Base-by-base conservation (phyloP, 345 rosid genomes). In the Raphanus sativus region DNA sequence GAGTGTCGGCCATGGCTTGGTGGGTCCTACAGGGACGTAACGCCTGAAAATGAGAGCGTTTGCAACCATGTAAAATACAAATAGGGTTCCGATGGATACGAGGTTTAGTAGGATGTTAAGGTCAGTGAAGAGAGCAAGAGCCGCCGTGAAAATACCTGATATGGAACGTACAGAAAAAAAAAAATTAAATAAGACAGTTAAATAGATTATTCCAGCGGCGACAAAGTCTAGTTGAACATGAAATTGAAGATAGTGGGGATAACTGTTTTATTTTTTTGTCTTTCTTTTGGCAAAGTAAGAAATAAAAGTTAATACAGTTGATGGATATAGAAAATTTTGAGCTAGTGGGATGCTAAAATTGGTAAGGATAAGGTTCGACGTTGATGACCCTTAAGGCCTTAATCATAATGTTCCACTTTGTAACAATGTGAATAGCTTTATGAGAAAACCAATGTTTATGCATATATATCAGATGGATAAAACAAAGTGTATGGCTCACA, bases 1-100 rank as follows among this genome's bases (percentile, higher is more conserved):
- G 8, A 92, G 33, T 28, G 97, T 88, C 9, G 97, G 92, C 90
- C 92, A 83, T 8, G 95, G 93, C 65, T 86, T 84, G 0, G 89
- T 88, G 6, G 91, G 86, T 82, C 90, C 87, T n/a, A 81, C n/a
- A 0, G 73, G 79, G 0, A 89, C 95, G 11, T 94, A 94, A 32
- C 98, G 91, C 52, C 89, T 84, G 83, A 87, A 92, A 55, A 94
- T 78, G 26, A 92, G 86, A 0, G 98, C 98, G 69, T 90, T 94
- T 2, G 97, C 95, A 30, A 94, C 98, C 97, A 92, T 90, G 92
- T 88, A 94, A 34, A 94, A 94, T 42, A 94, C 97, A 15, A 94
- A 94, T 21, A 94, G 86, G 0, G 98, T 92, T 63, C 98, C 98
- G 3, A 94, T 94, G 8, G 98, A 90, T 30, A 94, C 93, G 0